phyloP scores from a whole-genome alignment of 202 grass and related monocot genomes.

The Schoenoplectus triqueter region DNA sequence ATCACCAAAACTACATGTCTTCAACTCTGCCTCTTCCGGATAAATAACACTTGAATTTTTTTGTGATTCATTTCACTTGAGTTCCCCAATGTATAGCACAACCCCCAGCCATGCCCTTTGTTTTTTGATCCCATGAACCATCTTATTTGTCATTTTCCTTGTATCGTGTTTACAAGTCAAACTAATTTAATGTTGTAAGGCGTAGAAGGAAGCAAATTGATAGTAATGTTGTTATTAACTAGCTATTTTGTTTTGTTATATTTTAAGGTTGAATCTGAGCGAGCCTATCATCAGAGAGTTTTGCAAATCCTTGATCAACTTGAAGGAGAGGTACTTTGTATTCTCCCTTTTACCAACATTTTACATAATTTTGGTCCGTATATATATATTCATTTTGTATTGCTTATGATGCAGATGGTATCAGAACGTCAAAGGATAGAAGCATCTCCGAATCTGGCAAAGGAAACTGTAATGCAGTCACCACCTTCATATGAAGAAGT shows the following conservation, averaged over 20 bases:
- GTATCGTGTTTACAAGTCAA: background rate
- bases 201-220: conserved; percentile 1
- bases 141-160: too few species aligned
- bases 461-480: conserved; percentile 58
- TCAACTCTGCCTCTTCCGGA: too few species aligned
- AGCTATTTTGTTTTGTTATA: conserved; percentile 25
- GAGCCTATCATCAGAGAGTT: conserved; percentile 80
- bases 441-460: conserved; percentile 50
- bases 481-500: conserved; percentile 81
- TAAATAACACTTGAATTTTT: too few species aligned
- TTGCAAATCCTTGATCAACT: conserved; percentile 83
- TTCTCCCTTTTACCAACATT: conserved; percentile 4
- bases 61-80: too few species aligned
- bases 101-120: too few species aligned
- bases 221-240: background rate
- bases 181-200: background rate
- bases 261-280: conserved; percentile 78
- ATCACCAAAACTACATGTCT: too few species aligned
- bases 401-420: conserved; percentile 58
- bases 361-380: conserved; percentile 8
- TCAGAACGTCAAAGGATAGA: conserved; percentile 82
- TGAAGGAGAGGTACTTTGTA: conserved; percentile 60
- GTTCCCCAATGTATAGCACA: too few species aligned
- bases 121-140: too few species aligned
- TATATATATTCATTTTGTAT: conserved; percentile 30